phyloP scores from a whole-genome alignment of 2,329 filamentous ascomycete genomes.

The Tolypocladium ophioglossoides region DNA sequence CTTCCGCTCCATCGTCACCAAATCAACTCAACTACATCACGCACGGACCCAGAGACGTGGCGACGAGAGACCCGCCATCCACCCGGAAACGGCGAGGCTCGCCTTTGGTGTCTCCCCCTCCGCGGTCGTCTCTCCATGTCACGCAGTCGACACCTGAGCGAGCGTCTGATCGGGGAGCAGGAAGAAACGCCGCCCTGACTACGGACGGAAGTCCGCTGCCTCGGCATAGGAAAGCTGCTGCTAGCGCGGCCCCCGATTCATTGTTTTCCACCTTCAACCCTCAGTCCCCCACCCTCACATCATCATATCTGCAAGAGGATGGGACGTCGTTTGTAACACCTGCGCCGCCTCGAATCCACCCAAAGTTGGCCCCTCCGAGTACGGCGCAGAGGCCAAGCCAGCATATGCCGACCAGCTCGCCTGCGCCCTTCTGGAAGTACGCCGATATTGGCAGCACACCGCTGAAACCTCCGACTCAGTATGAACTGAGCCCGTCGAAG shows the following conservation, averaged over 20 bases:
- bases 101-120: conserved; percentile 43
- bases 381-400: conserved; percentile 74
- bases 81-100: conserved; percentile 47
- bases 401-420: conserved; percentile 77
- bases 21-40: conserved; percentile 50
- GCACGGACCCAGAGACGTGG: conserved; percentile 46
- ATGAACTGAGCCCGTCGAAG: conserved; percentile 51
- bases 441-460: conserved; percentile 68
- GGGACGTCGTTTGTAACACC: conserved; percentile 56
- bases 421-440: conserved; percentile 83
- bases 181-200: conserved; percentile 27
- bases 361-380: conserved; percentile 66
- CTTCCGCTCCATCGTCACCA: conserved; percentile 60
- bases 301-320: conserved; percentile 52
- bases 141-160: conserved; percentile 51
- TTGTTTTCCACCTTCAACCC: conserved; percentile 40
- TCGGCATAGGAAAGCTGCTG: conserved; percentile 37
- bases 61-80: conserved; percentile 37
- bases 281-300: conserved; percentile 50
- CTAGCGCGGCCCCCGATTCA: conserved; percentile 19
- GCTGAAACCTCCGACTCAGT: conserved; percentile 35
- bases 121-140: conserved; percentile 35
- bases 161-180: conserved; percentile 26
- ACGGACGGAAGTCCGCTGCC: conserved; percentile 54
- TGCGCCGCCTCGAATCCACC: conserved; percentile 61